A percentile compares a stretch with the other conserved stretches of the same genome.
These are phyloP conservation scores for Millerozyma acaciae DNA, from an alignment of 805 yeast genomes.

Conservation along the genomic window DNA sequence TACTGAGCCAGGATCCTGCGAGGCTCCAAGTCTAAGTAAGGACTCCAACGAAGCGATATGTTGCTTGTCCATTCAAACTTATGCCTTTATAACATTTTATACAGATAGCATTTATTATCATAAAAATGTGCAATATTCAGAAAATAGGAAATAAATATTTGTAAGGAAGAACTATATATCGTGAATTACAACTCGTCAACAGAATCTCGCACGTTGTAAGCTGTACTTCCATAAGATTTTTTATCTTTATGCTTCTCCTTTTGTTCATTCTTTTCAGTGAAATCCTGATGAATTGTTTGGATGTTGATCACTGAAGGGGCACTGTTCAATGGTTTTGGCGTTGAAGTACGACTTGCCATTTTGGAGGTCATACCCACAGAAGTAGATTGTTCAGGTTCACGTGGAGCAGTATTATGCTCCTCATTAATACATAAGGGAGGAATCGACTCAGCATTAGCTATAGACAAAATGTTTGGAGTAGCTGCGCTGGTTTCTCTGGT, in stretches of 20 bases:
- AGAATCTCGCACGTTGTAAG: slow-evolving; percentile 10
- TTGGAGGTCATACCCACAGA: slow-evolving; percentile 4
- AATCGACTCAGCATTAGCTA: slow-evolving; percentile 5
- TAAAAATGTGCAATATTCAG: no score
- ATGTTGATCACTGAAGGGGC: slow-evolving; percentile 11
- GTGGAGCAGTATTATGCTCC: neutral
- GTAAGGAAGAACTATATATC: neutral
- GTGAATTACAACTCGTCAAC: no score
- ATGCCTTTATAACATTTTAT: no score
- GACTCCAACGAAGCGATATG: slow-evolving; percentile 20
- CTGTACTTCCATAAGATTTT: slow-evolving; percentile 13
- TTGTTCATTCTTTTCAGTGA: slow-evolving; percentile 2
- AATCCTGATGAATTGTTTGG: slow-evolving; percentile 16
- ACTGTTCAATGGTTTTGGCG: slow-evolving; percentile 12
- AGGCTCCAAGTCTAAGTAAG: slow-evolving; percentile 23
- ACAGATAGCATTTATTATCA: no score
- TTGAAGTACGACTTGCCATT: slow-evolving; percentile 10
- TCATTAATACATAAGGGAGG: slow-evolving; percentile 9
- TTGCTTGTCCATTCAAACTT: slow-evolving; percentile 11
- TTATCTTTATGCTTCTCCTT: slow-evolving; percentile 7
- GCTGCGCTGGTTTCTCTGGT: no score
- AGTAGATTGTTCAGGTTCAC: slow-evolving; percentile 6
- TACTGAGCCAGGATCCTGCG: slow-evolving; percentile 7
- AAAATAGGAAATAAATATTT: no score
- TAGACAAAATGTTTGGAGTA: slow-evolving; percentile 10